Conservation (phyloP, 352 stramenopile species). For the Phytophthora multivora region DNA sequence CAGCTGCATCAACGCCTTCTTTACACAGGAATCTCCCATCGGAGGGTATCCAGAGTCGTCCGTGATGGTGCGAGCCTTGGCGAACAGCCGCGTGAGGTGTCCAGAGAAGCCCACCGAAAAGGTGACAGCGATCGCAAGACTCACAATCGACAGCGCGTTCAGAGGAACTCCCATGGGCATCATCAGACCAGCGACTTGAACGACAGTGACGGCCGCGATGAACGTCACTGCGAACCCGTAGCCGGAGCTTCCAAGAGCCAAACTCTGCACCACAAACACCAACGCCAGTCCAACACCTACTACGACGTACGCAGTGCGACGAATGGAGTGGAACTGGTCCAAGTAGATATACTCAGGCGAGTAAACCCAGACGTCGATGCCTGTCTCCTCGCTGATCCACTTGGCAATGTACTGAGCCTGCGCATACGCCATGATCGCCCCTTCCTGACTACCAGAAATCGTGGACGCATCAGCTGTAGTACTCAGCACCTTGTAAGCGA, state of each 20-base stretch:
- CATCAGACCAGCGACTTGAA: slow-evolving; percentile 73
- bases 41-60: slow-evolving; percentile 25
- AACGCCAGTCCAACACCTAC: slow-evolving; percentile 48
- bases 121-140: slow-evolving; percentile 74
- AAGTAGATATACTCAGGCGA: slow-evolving; percentile 67
- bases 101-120: slow-evolving; percentile 83
- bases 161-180: slow-evolving; percentile 62
- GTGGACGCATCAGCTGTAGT: slow-evolving; percentile 17
- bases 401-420: slow-evolving; percentile 61
- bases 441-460: slow-evolving; percentile 36
- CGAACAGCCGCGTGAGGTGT: slow-evolving; percentile 75
- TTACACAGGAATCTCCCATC: slow-evolving; percentile 38
- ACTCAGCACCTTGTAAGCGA: slow-evolving; percentile 72
- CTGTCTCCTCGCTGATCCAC: slow-evolving; percentile 71
- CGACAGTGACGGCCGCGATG: slow-evolving; percentile 48
- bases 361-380: slow-evolving; percentile 75
- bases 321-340: slow-evolving; percentile 72
- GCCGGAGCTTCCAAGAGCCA: slow-evolving; percentile 54
- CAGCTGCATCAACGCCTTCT: slow-evolving; percentile 45
- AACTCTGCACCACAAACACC: slow-evolving; percentile 54
- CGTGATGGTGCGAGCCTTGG: slow-evolving; percentile 36
- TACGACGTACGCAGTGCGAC: slow-evolving; percentile 53
- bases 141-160: slow-evolving; percentile 85
- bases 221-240: slow-evolving; percentile 55
- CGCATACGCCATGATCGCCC: slow-evolving; percentile 49